phyloP scores from a whole-genome alignment of 805 yeast genomes.

The Teunomyces gatunensis region DNA sequence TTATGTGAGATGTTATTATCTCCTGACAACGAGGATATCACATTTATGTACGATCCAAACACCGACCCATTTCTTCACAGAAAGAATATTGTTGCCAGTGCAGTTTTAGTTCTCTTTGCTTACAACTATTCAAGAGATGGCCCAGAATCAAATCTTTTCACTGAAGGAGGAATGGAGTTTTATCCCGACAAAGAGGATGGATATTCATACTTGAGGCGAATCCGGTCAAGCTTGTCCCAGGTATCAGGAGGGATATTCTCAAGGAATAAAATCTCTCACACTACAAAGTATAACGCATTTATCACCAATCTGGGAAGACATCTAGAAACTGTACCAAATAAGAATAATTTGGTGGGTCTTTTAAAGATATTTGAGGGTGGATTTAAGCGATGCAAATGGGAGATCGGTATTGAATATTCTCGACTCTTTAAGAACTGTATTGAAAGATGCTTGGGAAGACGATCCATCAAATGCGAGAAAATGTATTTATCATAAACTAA shows the following conservation, averaged over 20 bases:
- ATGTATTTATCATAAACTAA: slow-evolving; percentile 38
- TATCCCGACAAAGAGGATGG: slow-evolving; percentile 47
- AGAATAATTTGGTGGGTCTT: slow-evolving; percentile 55
- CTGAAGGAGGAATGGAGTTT: slow-evolving; percentile 11
- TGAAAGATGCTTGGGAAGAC: slow-evolving; percentile 51
- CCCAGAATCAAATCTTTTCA: slow-evolving; percentile 36
- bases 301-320: slow-evolving; percentile 41
- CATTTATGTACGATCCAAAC: slow-evolving; percentile 48
- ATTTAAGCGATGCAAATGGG: slow-evolving; percentile 46
- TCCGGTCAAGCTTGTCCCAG: slow-evolving; percentile 41
- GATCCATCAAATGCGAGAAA: slow-evolving; percentile 45
- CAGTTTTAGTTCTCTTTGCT: slow-evolving; percentile 49
- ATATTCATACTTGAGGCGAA: slow-evolving; percentile 47
- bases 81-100: slow-evolving; percentile 41
- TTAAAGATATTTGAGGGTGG: slow-evolving; percentile 42
- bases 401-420: slow-evolving; percentile 55
- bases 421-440: slow-evolving; percentile 52
- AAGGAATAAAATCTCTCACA: slow-evolving; percentile 9
- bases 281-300: slow-evolving; percentile 39
- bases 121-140: slow-evolving; percentile 50
- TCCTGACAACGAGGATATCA: slow-evolving; percentile 48
- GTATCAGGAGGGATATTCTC: slow-evolving; percentile 24
- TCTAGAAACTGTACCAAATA: slow-evolving; percentile 38
- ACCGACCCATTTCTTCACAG: slow-evolving; percentile 45
- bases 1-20: slow-evolving; percentile 60